Conservation (phyloP, 2,329 filamentous ascomycete genomes). For the Cercospora sp. region DNA sequence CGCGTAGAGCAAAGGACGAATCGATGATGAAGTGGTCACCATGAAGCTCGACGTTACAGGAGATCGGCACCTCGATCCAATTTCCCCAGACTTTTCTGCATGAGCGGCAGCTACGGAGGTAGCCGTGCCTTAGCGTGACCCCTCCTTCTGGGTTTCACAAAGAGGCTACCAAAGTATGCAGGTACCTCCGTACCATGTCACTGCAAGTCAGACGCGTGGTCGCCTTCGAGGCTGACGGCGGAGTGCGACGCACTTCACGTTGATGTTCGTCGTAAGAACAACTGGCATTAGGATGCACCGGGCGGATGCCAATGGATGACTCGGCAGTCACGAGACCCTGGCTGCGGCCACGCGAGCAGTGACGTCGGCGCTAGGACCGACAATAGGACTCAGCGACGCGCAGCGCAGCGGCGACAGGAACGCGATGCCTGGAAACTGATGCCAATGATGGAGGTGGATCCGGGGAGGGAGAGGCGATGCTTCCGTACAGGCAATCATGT, state of each 20-base stretch:
- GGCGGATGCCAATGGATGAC: not conserved
- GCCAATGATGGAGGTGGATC: not conserved
- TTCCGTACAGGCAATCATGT: not conserved
- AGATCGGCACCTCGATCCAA: not conserved
- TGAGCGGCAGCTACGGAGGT: not conserved
- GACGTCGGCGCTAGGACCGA: slow-evolving; percentile 5
- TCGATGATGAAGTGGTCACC: not conserved
- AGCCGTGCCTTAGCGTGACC: slow-evolving; percentile 5
- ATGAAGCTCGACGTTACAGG: not conserved
- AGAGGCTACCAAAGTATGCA: not conserved
- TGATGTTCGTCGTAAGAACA: not conserved
- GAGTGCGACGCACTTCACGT: not conserved
- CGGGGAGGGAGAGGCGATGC: not conserved
- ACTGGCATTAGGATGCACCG: not conserved
- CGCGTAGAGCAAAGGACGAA: not conserved
- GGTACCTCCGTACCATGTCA: slow-evolving; percentile 4
- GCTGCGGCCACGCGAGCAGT: slow-evolving; percentile 5
- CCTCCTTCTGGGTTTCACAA: slow-evolving; percentile 4
- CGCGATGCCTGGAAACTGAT: not conserved
- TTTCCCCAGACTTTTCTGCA: slow-evolving; percentile 8
- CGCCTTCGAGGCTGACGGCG: not conserved
- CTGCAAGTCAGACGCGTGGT: not conserved
- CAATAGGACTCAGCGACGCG: not conserved
- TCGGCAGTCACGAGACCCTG: not conserved
- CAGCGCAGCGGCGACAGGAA: not conserved